Conservation (phyloP, 805 yeast genomes). For the Hagleromyces aurorensis region DNA sequence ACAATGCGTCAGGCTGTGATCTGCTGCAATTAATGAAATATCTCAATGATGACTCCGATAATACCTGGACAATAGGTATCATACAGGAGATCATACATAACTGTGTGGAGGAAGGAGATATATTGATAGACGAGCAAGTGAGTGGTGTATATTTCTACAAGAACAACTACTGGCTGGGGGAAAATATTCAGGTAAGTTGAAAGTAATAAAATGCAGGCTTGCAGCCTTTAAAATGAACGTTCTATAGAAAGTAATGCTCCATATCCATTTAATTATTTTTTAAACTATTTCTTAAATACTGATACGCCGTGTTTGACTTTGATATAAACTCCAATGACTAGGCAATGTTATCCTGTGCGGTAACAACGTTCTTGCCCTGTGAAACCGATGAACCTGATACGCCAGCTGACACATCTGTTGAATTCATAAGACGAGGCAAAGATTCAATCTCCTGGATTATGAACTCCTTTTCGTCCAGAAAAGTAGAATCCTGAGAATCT, state of each 20-base stretch:
- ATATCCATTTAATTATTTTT: slow-evolving; percentile 1
- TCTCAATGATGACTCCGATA: slow-evolving; percentile 26
- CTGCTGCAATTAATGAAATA: slow-evolving; percentile 21
- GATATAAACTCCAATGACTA: slow-evolving; percentile 1
- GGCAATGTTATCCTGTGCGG: slow-evolving; percentile 1
- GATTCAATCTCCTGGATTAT: slow-evolving; percentile 66
- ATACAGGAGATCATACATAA: slow-evolving; percentile 55
- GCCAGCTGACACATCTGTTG: slow-evolving; percentile 11
- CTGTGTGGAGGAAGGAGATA: slow-evolving; percentile 47
- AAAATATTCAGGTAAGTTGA: background rate
- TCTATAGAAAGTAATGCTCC: background rate
- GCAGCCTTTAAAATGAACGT: background rate
- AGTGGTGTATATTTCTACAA: slow-evolving; percentile 57
- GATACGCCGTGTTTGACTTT: too few relatives aligned
- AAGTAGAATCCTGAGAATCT: slow-evolving; percentile 49
- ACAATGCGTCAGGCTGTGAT: slow-evolving; percentile 24
- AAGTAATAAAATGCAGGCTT: slow-evolving; percentile 1
- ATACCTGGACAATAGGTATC: slow-evolving; percentile 61
- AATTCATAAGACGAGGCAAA: slow-evolving; percentile 49
- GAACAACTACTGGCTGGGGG: slow-evolving; percentile 33
- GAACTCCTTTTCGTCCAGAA: slow-evolving; percentile 74
- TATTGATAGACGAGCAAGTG: slow-evolving; percentile 61
- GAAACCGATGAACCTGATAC: slow-evolving; percentile 11
- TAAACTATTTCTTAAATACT: slow-evolving; percentile 2
- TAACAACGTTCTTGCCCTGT: slow-evolving; percentile 11